Evolutionary conservation across 2,329 filamentous ascomycete genomes (phyloP).

Genomic region (Fusarium metavorans): DNA sequence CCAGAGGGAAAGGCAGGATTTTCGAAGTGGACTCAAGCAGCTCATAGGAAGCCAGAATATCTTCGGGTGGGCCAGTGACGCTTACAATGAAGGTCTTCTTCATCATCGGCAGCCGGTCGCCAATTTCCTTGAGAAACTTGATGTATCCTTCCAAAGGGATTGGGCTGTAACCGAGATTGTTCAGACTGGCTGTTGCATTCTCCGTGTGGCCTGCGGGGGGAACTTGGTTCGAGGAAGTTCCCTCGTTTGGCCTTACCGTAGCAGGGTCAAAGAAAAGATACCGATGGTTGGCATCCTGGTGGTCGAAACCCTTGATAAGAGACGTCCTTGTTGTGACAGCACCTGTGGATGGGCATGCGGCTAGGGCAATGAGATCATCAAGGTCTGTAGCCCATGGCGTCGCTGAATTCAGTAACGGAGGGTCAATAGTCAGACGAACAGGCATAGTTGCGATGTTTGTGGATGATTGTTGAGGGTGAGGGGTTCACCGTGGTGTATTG

Average conservation of each 20-base stretch:
- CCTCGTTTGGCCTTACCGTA: conserved; percentile 38
- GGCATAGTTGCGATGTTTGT: conserved; percentile 23
- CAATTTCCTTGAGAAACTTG: conserved; percentile 63
- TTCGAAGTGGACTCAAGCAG: conserved; percentile 49
- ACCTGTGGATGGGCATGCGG: conserved; percentile 72
- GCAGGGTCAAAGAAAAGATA: conserved; percentile 72
- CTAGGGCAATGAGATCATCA: conserved; percentile 71
- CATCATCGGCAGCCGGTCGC: conserved; percentile 32
- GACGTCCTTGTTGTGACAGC: conserved; percentile 81
- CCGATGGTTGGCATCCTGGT: conserved; percentile 71
- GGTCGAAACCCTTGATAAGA: conserved; percentile 72
- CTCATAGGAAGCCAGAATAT: conserved; percentile 63
- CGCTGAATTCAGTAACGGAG: conserved; percentile 80
- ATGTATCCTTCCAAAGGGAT: conserved; percentile 71
- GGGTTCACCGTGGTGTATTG: background rate
- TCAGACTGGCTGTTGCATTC: conserved; percentile 62
- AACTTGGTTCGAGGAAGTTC: conserved; percentile 30
- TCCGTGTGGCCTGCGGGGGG: conserved; percentile 39
- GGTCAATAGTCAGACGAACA: conserved; percentile 62
- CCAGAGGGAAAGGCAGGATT: conserved; percentile 59
- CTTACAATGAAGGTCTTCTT: conserved; percentile 76
- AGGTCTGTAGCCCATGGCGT: conserved; percentile 80
- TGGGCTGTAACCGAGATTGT: conserved; percentile 82
- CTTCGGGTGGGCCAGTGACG: conserved; percentile 72
- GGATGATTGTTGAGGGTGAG: background rate